Percentiles rank a stretch among this genome's conserved stretches.
These are phyloP conservation scores for Phellopilus nigrolimitatus DNA, from an alignment of 1,284 basidiomycete species.

Conservation along the genomic window DNA sequence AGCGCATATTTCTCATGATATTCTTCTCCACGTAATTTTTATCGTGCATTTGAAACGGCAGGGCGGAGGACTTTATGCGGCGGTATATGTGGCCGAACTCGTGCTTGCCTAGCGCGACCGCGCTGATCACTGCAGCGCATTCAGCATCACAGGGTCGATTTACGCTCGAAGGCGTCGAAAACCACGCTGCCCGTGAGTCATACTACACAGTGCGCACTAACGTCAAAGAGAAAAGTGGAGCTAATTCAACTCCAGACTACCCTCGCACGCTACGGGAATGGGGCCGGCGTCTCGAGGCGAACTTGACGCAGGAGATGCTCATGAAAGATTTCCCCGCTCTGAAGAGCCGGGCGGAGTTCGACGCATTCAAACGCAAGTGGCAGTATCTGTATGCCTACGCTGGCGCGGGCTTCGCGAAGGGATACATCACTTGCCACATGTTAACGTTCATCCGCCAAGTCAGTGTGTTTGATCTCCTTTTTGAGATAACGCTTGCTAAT, in stretches of 20 bases:
- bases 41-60: no score
- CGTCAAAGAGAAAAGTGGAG: no score
- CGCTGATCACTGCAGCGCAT: conserved; percentile 62
- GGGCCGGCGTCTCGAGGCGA: conserved; percentile 29
- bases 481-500: background rate
- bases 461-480: background rate
- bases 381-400: conserved; percentile 29
- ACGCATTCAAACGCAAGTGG: conserved; percentile 30
- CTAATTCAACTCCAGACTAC: conserved; percentile 33
- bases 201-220: no score
- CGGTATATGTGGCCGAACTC: conserved; percentile 94
- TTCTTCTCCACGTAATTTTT: background rate
- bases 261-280: conserved; percentile 48
- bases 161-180: conserved; percentile 82
- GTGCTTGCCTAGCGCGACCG: conserved; percentile 77
- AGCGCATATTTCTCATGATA: background rate
- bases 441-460: conserved; percentile 27
- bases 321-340: conserved; percentile 22
- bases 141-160: conserved; percentile 65
- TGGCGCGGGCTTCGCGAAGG: conserved; percentile 27
- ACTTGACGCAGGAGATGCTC: conserved; percentile 22
- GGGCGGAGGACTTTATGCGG: conserved; percentile 68
- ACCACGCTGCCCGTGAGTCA: conserved; percentile 53
- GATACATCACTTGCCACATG: conserved; percentile 26
- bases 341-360: conserved; percentile 20